Evolutionary conservation across 768 basidiomycete species (phyloP).

Genomic region (Boletus vinaceobasis): DNA sequence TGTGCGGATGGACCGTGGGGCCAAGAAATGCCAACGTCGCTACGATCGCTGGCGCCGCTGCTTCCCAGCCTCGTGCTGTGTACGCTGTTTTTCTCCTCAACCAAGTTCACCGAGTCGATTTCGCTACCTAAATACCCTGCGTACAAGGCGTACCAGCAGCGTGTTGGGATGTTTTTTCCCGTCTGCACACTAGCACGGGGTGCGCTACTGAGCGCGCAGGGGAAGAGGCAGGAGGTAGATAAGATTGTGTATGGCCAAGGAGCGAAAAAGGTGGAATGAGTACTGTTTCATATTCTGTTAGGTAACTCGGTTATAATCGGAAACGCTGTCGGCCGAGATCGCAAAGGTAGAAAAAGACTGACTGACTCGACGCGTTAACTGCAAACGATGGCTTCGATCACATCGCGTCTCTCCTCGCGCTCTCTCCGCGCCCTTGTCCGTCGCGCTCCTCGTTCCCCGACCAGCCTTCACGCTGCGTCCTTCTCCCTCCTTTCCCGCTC

Average conservation of each 20-base stretch:
- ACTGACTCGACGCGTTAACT: not conserved
- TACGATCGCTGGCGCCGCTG: slow-evolving; percentile 37
- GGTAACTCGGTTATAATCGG: slow-evolving; percentile 15
- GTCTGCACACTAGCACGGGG: slow-evolving; percentile 45
- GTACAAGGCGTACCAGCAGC: slow-evolving; percentile 68
- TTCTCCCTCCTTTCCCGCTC: slow-evolving; percentile 66
- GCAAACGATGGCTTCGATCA: slow-evolving; percentile 57
- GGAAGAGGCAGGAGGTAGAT: slow-evolving; percentile 38
- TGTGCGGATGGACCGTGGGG: slow-evolving; percentile 33
- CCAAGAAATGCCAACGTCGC: slow-evolving; percentile 23
- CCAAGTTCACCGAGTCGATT: slow-evolving; percentile 77
- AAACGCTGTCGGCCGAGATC: slow-evolving; percentile 9
- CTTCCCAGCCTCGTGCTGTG: slow-evolving; percentile 61
- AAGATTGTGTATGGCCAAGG: slow-evolving; percentile 42
- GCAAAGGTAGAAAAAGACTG: slow-evolving; percentile 11
- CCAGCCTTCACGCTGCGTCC: slow-evolving; percentile 50
- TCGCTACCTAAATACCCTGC: slow-evolving; percentile 70
- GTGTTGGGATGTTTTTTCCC: slow-evolving; percentile 80
- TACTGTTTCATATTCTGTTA: no score
- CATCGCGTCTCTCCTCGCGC: slow-evolving; percentile 57
- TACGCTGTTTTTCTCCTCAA: slow-evolving; percentile 73
- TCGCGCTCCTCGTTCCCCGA: slow-evolving; percentile 52
- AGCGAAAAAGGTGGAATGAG: slow-evolving; percentile 20
- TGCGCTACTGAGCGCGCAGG: slow-evolving; percentile 35
- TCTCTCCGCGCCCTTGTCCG: slow-evolving; percentile 64